A percentile compares a stretch with the other conserved stretches of the same genome.
Conservation (phyloP, 2,329 filamentous ascomycete species). For the Fusarium newnesense region DNA sequence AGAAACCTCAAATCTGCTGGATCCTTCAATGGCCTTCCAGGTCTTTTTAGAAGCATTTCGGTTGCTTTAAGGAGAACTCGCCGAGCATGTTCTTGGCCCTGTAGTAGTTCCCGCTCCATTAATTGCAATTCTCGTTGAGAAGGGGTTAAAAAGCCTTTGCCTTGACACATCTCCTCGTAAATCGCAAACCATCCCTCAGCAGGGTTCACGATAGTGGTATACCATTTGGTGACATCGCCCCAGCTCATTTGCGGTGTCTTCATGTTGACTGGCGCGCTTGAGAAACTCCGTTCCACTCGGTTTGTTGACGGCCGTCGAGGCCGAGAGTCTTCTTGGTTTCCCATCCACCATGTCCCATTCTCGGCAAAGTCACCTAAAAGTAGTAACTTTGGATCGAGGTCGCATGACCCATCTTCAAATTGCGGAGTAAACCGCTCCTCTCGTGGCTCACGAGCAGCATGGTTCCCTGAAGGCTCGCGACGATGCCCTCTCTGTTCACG, state of each 20-base stretch:
- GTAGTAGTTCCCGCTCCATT: constrained; percentile 60
- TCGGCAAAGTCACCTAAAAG: constrained; percentile 81
- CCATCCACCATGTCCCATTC: constrained; percentile 86
- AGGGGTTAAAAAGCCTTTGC: constrained; percentile 44
- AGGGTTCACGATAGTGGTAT: constrained; percentile 73
- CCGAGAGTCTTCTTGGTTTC: constrained; percentile 57
- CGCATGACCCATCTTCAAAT: constrained; percentile 46
- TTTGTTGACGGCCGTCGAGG: constrained; percentile 30
- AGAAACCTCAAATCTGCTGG: constrained; percentile 81
- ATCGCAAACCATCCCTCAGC: constrained; percentile 73
- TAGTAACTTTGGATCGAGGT: constrained; percentile 79
- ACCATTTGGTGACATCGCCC: constrained; percentile 78
- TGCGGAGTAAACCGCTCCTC: constrained; percentile 31
- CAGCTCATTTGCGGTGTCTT: constrained; percentile 79
- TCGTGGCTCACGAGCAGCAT: constrained; percentile 23
- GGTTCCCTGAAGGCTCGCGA: constrained; percentile 53
- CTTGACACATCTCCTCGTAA: constrained; percentile 61
- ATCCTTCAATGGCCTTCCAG: constrained; percentile 73
- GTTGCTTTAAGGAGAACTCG: constrained; percentile 79
- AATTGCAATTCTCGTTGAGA: constrained; percentile 53
- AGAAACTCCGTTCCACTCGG: constrained; percentile 30
- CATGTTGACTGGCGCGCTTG: constrained; percentile 24
- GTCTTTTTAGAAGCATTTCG: constrained; percentile 82
- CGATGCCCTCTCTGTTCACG: constrained; percentile 35
- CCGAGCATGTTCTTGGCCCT: constrained; percentile 75